A percentile compares a stretch with the other conserved stretches of the same genome.
These are phyloP conservation scores for Nicotiana knightiana DNA, from an alignment of 257 asterid species.

Conservation along the genomic window DNA sequence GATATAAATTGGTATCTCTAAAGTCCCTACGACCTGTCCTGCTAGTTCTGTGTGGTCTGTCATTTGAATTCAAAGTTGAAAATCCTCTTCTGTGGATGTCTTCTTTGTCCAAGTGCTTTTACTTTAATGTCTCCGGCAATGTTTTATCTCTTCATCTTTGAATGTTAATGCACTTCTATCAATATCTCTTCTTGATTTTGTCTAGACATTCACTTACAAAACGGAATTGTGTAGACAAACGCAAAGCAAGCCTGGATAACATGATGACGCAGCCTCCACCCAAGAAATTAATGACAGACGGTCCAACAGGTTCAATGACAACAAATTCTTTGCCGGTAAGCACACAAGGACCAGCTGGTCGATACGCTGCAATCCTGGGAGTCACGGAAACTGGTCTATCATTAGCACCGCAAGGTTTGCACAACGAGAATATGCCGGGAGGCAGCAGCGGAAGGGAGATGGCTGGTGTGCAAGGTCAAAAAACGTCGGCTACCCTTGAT, in stretches of 20 bases:
- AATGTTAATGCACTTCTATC: neutral
- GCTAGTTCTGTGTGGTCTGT: neutral
- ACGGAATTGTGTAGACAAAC: constrained; percentile 44
- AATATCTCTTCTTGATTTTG: neutral
- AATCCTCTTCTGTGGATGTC: neutral
- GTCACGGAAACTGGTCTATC: neutral
- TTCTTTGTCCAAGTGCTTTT: neutral
- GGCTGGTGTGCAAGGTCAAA: constrained; percentile 36
- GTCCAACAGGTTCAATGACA: constrained; percentile 29
- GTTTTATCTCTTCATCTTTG: neutral
- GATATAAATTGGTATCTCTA: too few relatives aligned
- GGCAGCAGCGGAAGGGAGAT: constrained; percentile 38
- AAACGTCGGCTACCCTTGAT: constrained; percentile 36
- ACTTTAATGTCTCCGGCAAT: neutral
- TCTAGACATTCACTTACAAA: neutral
- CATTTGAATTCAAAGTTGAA: neutral
- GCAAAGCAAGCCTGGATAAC: constrained; percentile 67
- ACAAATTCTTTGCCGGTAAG: constrained; percentile 38
- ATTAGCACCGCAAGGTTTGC: constrained; percentile 19
- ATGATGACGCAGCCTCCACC: constrained; percentile 70
- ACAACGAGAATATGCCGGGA: constrained; percentile 41
- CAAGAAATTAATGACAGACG: constrained; percentile 61
- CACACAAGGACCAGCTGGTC: constrained; percentile 31
- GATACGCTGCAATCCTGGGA: constrained; percentile 27
- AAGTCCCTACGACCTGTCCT: neutral